Conservation (phyloP, 352 stramenopile species). For the Globisporangium cederbergense region DNA sequence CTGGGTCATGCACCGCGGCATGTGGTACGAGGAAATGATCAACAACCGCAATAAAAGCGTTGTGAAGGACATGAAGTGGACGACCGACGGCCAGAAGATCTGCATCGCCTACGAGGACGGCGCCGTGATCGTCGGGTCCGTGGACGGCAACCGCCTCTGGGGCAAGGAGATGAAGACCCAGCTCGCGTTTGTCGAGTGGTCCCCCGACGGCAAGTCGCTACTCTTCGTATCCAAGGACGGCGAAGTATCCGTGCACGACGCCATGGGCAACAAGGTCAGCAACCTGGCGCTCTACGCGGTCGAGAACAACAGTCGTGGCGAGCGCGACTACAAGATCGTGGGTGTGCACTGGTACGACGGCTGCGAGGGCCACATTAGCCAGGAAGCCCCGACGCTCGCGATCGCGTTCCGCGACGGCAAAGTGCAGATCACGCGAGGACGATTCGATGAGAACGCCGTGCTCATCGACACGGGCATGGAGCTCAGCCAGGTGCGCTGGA, state of each 20-base stretch:
- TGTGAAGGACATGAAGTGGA: slow-evolving; percentile 95
- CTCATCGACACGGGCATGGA: slow-evolving; percentile 91
- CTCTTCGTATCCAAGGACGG: slow-evolving; percentile 87
- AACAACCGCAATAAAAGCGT: slow-evolving; percentile 96
- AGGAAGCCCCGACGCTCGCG: slow-evolving; percentile 87
- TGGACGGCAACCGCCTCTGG: slow-evolving; percentile 93
- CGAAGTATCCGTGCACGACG: slow-evolving; percentile 85
- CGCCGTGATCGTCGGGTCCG: slow-evolving; percentile 92
- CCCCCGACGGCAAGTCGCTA: slow-evolving; percentile 85
- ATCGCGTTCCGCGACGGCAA: slow-evolving; percentile 90
- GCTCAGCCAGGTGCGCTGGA: slow-evolving; percentile 85
- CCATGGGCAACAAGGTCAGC: slow-evolving; percentile 84
- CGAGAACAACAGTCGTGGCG: slow-evolving; percentile 29
- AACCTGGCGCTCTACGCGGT: slow-evolving; percentile 79
- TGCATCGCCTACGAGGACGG: slow-evolving; percentile 95
- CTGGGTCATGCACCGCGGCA: slow-evolving; percentile 92
- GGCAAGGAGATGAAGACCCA: slow-evolving; percentile 92
- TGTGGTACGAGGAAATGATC: slow-evolving; percentile 97
- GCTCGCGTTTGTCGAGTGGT: slow-evolving; percentile 93
- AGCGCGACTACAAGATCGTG: slow-evolving; percentile 75
- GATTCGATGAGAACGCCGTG: slow-evolving; percentile 82
- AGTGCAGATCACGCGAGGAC: slow-evolving; percentile 88
- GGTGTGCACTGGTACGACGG: slow-evolving; percentile 85
- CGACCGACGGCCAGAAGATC: slow-evolving; percentile 92
- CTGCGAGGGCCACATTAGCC: slow-evolving; percentile 83